These are phyloP conservation scores for Vicia sativa DNA, from an alignment of 306 rosid species.

Conservation along the genomic window DNA sequence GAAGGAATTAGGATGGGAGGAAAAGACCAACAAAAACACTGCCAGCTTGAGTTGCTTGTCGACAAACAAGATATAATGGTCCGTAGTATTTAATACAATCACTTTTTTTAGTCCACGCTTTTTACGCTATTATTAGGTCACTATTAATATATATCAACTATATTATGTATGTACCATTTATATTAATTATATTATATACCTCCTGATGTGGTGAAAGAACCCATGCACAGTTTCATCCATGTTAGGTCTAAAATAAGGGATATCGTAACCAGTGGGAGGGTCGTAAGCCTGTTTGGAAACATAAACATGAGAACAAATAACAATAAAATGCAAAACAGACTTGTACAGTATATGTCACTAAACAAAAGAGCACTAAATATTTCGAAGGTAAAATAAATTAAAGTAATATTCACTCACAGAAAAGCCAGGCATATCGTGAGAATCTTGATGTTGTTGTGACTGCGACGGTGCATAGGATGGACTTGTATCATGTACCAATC, in stretches of 20 bases:
- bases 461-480: constrained; percentile 62
- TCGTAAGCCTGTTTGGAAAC: constrained; percentile 81
- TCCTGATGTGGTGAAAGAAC: constrained; percentile 72
- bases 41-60: constrained; percentile 9
- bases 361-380: neutral
- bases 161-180: neutral
- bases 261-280: constrained; percentile 74
- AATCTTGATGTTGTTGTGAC: constrained; percentile 71
- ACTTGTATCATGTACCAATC: constrained; percentile 68
- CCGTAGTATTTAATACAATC: neutral
- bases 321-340: constrained; percentile 12
- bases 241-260: constrained; percentile 80
- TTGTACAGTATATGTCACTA: neutral
- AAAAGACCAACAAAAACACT: neutral
- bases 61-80: neutral
- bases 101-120: neutral
- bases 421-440: constrained; percentile 80
- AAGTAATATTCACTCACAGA: constrained; percentile 60
- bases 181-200: constrained; percentile 45
- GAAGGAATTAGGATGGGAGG: neutral
- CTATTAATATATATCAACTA: too few relatives aligned
- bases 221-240: constrained; percentile 75
- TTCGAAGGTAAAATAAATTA: neutral
- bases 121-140: too few relatives aligned
- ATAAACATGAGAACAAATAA: constrained; percentile 39